Evolutionary conservation across 2,329 filamentous ascomycete genomes (phyloP).

Genomic region (Claviceps spartinae): DNA sequence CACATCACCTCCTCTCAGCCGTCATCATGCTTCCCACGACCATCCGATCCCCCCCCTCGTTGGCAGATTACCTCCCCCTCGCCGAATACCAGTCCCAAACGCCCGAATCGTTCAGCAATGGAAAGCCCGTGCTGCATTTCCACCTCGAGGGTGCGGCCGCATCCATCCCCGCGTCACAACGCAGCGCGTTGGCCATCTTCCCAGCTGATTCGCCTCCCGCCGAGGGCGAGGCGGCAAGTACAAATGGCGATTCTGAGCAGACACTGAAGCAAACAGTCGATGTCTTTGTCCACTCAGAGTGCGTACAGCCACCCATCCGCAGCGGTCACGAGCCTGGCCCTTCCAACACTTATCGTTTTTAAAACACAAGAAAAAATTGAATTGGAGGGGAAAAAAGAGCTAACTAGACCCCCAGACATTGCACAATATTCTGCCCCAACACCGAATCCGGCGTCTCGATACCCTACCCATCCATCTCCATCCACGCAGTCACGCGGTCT

Average conservation of each 20-base stretch:
- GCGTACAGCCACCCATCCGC: background rate
- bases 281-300: conserved; percentile 47
- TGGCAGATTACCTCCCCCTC: conserved; percentile 48
- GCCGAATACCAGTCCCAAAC: conserved; percentile 60
- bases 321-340: too few species aligned
- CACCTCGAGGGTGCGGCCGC: conserved; percentile 44
- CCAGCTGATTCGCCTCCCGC: conserved; percentile 23
- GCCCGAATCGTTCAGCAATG: conserved; percentile 56
- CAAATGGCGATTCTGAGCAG: conserved; percentile 22
- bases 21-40: conserved; percentile 34
- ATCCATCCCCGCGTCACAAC: conserved; percentile 40
- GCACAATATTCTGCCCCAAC: conserved; percentile 50
- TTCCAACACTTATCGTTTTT: background rate
- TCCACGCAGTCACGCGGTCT: conserved; percentile 59
- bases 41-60: conserved; percentile 41
- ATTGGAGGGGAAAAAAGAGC: background rate
- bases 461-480: conserved; percentile 59
- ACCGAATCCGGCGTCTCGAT: conserved; percentile 50
- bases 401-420: conserved; percentile 15
- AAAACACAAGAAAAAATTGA: too few species aligned
- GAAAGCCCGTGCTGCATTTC: conserved; percentile 58
- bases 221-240: conserved; percentile 9
- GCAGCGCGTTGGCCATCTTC: conserved; percentile 41
- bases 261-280: conserved; percentile 36
- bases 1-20: background rate